Conservation (phyloP, 495 filamentous ascomycete genomes). For the Penicillium cinerascens region DNA sequence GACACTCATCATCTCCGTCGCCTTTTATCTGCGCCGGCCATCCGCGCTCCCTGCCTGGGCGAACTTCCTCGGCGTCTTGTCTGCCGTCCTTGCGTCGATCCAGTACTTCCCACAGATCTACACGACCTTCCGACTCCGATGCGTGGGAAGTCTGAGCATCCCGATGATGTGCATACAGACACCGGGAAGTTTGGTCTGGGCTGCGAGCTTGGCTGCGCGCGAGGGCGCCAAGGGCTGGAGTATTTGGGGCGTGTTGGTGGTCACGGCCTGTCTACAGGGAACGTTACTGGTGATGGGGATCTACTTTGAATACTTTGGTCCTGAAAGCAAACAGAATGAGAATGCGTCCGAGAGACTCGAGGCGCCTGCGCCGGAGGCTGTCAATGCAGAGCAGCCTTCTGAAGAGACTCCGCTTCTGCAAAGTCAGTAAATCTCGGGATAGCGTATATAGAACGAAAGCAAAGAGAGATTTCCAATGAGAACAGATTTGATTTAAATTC, state of each 20-base stretch:
- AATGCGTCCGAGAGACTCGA: slow-evolving; percentile 11
- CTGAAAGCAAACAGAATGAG: slow-evolving; percentile 33
- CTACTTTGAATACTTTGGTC: slow-evolving; percentile 62
- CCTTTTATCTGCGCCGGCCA: slow-evolving; percentile 56
- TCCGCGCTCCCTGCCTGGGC: slow-evolving; percentile 68
- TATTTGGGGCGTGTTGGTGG: slow-evolving; percentile 82
- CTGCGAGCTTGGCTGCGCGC: slow-evolving; percentile 74
- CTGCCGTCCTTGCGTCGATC: slow-evolving; percentile 73
- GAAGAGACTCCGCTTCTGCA: slow-evolving; percentile 47
- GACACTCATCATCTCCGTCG: slow-evolving; percentile 61
- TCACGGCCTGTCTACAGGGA: slow-evolving; percentile 85
- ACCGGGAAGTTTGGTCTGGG: slow-evolving; percentile 85
- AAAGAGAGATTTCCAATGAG: slow-evolving; percentile 3
- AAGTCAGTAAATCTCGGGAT: slow-evolving; percentile 16
- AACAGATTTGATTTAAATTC: background rate
- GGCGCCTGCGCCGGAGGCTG: slow-evolving; percentile 13
- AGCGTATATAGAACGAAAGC: slow-evolving; percentile 5
- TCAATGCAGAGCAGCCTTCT: slow-evolving; percentile 37
- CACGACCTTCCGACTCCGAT: slow-evolving; percentile 78
- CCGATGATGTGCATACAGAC: slow-evolving; percentile 99
- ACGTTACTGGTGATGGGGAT: slow-evolving; percentile 76
- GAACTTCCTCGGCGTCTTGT: slow-evolving; percentile 73
- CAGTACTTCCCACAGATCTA: slow-evolving; percentile 96
- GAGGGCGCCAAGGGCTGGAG: slow-evolving; percentile 87
- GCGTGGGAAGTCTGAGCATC: slow-evolving; percentile 85